A percentile compares a stretch with the other conserved stretches of the same genome.
phyloP scores from a whole-genome alignment of 129 eudicot species.

The Kitagawia praeruptora region DNA sequence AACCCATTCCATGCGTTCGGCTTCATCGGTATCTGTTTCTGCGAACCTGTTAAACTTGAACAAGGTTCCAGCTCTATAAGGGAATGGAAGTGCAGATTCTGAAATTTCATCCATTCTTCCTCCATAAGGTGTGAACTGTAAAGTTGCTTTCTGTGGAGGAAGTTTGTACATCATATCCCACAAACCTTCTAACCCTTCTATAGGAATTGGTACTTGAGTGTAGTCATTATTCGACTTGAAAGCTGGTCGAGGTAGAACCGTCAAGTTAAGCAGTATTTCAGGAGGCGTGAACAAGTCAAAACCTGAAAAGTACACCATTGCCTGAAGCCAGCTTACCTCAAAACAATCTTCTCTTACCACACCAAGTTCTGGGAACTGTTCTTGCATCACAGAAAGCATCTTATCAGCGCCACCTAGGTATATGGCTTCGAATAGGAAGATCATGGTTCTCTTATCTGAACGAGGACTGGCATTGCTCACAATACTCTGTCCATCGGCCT shows the following conservation, averaged over 20 bases:
- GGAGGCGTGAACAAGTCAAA: background rate
- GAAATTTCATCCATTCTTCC: slow-evolving; percentile 2
- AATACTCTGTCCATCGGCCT: background rate
- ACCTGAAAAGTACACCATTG: background rate
- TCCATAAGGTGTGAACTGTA: background rate
- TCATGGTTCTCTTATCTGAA: background rate
- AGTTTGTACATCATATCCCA: background rate
- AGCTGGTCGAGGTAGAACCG: background rate
- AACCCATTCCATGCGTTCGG: background rate
- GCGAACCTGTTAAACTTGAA: background rate
- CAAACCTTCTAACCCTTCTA: background rate
- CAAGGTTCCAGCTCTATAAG: background rate
- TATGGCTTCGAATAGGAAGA: background rate
- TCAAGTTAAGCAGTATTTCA: background rate
- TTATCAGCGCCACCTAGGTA: background rate
- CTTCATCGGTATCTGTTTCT: background rate
- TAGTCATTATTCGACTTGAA: background rate
- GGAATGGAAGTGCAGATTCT: background rate
- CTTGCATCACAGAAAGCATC: background rate
- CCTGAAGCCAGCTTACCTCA: background rate
- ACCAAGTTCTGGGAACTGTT: background rate
- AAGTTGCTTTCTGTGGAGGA: background rate
- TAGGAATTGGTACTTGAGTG: background rate
- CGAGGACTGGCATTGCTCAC: background rate
- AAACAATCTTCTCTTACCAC: background rate